Conservation (phyloP, 140 eudicot species). For the Oenanthe javanica region DNA sequence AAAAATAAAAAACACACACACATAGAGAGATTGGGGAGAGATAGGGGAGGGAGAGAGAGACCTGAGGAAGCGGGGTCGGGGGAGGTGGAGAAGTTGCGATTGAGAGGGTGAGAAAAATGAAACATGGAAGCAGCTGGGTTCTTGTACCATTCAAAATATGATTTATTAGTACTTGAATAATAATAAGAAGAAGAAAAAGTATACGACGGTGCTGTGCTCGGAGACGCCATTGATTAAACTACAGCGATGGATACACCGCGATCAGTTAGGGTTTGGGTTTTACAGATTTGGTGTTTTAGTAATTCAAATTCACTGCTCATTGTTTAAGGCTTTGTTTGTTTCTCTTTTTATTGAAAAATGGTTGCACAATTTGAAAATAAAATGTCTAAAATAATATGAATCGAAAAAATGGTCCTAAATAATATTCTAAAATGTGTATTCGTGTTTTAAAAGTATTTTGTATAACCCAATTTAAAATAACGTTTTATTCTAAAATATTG, state of each 20-base stretch:
- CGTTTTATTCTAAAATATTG: no score
- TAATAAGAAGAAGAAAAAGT: background rate
- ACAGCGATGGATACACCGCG: background rate
- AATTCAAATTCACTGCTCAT: no score
- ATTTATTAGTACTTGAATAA: background rate
- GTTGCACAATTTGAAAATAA: no score
- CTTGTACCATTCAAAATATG: background rate
- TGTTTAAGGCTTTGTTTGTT: background rate
- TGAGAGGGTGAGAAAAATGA: background rate
- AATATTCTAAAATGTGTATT: no score
- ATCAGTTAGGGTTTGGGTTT: background rate
- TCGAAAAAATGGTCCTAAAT: no score
- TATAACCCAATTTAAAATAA: no score
- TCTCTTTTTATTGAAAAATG: no score
- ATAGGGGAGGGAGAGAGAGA: background rate
- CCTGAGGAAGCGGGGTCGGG: background rate
- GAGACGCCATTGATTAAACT: background rate
- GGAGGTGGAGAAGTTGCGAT: slow-evolving; percentile 2
- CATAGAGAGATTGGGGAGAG: background rate
- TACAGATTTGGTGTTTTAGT: background rate
- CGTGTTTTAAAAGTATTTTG: no score
- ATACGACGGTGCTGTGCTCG: background rate
- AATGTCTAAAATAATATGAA: no score
- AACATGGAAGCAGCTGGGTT: background rate
- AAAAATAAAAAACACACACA: no score